Conservation (phyloP, 2,329 filamentous ascomycete genomes). For the Penicillium sp. region DNA sequence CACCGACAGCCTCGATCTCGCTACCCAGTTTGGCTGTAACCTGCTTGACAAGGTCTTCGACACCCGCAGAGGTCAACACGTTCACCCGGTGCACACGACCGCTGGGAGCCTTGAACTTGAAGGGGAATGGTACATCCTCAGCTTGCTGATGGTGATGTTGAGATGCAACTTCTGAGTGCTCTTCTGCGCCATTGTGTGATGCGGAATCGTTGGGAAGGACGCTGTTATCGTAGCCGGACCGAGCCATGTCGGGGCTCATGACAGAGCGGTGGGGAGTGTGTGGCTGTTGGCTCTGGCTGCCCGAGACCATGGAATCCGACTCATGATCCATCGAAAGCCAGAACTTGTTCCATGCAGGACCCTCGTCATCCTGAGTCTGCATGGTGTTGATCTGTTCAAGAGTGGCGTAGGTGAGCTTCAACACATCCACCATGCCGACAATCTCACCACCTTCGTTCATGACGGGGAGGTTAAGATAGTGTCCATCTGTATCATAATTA, state of each 20-base stretch:
- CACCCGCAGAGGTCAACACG: slow-evolving; percentile 75
- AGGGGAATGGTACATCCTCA: slow-evolving; percentile 81
- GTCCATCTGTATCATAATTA: slow-evolving; percentile 66
- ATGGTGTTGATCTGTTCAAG: slow-evolving; percentile 96
- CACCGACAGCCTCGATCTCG: slow-evolving; percentile 82
- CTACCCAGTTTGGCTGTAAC: slow-evolving; percentile 82
- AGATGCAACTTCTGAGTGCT: slow-evolving; percentile 69
- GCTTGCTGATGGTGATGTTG: slow-evolving; percentile 55
- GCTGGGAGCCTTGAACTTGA: slow-evolving; percentile 98
- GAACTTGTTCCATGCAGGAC: slow-evolving; percentile 99
- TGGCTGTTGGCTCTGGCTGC: slow-evolving; percentile 73
- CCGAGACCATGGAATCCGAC: slow-evolving; percentile 94
- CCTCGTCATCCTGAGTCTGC: slow-evolving; percentile 82
- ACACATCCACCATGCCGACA: slow-evolving; percentile 98
- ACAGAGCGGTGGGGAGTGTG: slow-evolving; percentile 70
- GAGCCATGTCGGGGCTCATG: slow-evolving; percentile 71
- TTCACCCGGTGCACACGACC: slow-evolving; percentile 92
- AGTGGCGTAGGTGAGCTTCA: slow-evolving; percentile 97
- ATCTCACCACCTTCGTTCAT: slow-evolving; percentile 98
- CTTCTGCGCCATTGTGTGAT: slow-evolving; percentile 77
- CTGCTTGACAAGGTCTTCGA: slow-evolving; percentile 73
- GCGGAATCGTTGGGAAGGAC: slow-evolving; percentile 92
- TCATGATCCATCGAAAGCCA: slow-evolving; percentile 96
- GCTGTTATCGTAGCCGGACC: slow-evolving; percentile 65
- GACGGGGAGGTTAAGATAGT: slow-evolving; percentile 96